A percentile compares a stretch with the other conserved stretches of the same genome.
phyloP scores from a whole-genome alignment of 2,329 filamentous ascomycete genomes.

The Colletotrichum plurivorum region DNA sequence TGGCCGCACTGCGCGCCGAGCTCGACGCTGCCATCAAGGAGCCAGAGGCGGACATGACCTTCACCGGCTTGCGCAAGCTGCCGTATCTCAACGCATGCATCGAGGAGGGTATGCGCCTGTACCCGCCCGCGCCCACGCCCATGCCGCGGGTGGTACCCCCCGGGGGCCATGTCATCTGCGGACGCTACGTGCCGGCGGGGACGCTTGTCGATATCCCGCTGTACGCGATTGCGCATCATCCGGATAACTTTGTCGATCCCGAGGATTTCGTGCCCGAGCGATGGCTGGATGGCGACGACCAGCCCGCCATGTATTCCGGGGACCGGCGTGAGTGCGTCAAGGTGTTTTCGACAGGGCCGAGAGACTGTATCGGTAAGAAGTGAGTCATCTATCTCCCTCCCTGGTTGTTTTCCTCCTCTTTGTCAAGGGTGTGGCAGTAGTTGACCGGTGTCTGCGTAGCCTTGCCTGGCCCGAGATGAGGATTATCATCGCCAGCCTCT shows the following conservation, averaged over 20 bases:
- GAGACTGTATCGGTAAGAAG: slow-evolving; percentile 67
- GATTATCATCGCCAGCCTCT: slow-evolving; percentile 58
- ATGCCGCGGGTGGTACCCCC: slow-evolving; percentile 48
- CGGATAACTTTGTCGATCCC: slow-evolving; percentile 59
- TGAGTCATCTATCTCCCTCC: slow-evolving; percentile 45
- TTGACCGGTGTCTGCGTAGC: slow-evolving; percentile 35
- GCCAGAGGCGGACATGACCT: slow-evolving; percentile 53
- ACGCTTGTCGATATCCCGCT: slow-evolving; percentile 35
- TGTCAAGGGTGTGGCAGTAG: background rate
- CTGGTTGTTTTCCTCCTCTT: background rate
- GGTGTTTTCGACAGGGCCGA: slow-evolving; percentile 63
- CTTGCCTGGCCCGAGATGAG: slow-evolving; percentile 65
- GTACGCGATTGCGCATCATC: slow-evolving; percentile 34
- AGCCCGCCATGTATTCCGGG: slow-evolving; percentile 11
- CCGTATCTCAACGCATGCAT: slow-evolving; percentile 58
- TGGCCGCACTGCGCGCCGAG: slow-evolving; percentile 53
- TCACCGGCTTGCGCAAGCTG: slow-evolving; percentile 47
- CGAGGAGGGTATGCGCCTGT: slow-evolving; percentile 56
- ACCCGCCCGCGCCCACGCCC: slow-evolving; percentile 47
- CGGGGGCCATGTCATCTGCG: slow-evolving; percentile 51
- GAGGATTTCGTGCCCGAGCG: slow-evolving; percentile 63
- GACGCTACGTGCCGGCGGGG: slow-evolving; percentile 49
- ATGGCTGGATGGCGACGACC: slow-evolving; percentile 46
- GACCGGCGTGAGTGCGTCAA: slow-evolving; percentile 49
- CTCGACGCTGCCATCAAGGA: slow-evolving; percentile 43